Percentiles rank a stretch among this genome's conserved stretches.
phyloP scores from a whole-genome alignment of 345 rosid species.

The Bruguiera parviflora region DNA sequence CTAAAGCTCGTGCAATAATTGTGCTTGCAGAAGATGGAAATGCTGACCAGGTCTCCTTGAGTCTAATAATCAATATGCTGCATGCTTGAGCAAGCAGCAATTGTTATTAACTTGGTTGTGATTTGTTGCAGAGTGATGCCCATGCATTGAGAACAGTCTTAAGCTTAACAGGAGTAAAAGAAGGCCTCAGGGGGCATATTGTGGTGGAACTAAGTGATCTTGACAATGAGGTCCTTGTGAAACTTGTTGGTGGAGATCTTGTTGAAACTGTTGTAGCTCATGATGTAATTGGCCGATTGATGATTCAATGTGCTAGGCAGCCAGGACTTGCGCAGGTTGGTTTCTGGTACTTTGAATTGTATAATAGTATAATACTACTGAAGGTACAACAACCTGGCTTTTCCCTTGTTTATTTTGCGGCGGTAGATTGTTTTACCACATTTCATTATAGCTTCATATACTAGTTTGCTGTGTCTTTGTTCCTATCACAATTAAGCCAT shows the following conservation, averaged over 20 bases:
- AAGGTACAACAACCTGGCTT: not conserved
- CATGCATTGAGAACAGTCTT: conserved; percentile 74
- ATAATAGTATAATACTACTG: not conserved
- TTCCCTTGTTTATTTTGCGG: conserved; percentile 7
- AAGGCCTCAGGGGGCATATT: conserved; percentile 69
- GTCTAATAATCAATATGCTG: conserved; percentile 9
- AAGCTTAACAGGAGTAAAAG: conserved; percentile 72
- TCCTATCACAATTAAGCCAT: conserved; percentile 18
- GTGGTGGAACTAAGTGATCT: conserved; percentile 76
- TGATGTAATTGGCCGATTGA: conserved; percentile 76
- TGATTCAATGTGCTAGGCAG: conserved; percentile 83
- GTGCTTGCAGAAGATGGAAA: conserved; percentile 79
- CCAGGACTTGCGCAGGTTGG: conserved; percentile 77
- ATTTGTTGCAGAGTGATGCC: conserved; percentile 61
- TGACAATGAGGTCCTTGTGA: conserved; percentile 71
- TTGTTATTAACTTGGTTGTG: conserved; percentile 20
- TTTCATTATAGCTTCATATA: not conserved
- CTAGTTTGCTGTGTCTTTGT: conserved; percentile 1
- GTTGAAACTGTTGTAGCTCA: conserved; percentile 77
- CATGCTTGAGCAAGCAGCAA: conserved; percentile 13
- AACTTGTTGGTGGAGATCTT: conserved; percentile 77
- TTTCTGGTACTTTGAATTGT: conserved; percentile 16
- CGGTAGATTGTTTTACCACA: not conserved
- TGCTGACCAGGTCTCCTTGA: conserved; percentile 68
- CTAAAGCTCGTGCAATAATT: conserved; percentile 66